These are phyloP conservation scores for Raffaelea deltoideospora DNA, from an alignment of 2,329 filamentous ascomycete species.

Conservation along the genomic window DNA sequence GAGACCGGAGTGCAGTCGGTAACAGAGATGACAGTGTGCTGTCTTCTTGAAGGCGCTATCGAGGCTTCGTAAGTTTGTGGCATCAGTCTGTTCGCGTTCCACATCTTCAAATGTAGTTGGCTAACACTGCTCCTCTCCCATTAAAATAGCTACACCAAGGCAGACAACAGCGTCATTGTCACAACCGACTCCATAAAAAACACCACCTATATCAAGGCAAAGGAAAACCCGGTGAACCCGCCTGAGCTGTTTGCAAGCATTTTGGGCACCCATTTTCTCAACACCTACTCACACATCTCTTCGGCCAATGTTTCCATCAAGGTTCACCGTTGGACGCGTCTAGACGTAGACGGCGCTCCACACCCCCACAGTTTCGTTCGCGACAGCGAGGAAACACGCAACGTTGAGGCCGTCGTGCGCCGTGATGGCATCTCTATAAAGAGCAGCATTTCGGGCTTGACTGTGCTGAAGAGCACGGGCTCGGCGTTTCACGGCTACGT, in stretches of 20 bases:
- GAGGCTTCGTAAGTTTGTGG: slow-evolving; percentile 51
- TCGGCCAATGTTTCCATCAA: slow-evolving; percentile 67
- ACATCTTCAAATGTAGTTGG: not conserved
- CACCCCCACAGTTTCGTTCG: slow-evolving; percentile 93
- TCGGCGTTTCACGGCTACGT: slow-evolving; percentile 94
- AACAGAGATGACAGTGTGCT: slow-evolving; percentile 88
- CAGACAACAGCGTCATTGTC: slow-evolving; percentile 89
- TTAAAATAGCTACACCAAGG: slow-evolving; percentile 87
- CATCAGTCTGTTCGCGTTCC: slow-evolving; percentile 7
- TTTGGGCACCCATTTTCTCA: slow-evolving; percentile 76
- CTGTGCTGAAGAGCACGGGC: slow-evolving; percentile 91
- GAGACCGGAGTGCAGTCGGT: slow-evolving; percentile 68
- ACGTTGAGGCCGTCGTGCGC: slow-evolving; percentile 57
- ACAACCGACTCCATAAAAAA: slow-evolving; percentile 98
- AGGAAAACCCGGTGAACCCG: slow-evolving; percentile 80
- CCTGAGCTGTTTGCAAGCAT: slow-evolving; percentile 83
- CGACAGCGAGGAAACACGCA: slow-evolving; percentile 76
- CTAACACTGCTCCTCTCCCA: no score
- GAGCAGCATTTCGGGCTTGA: slow-evolving; percentile 65
- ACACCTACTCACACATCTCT: slow-evolving; percentile 78
- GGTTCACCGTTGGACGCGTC: slow-evolving; percentile 83
- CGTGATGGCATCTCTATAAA: slow-evolving; percentile 60
- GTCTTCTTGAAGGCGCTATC: slow-evolving; percentile 84
- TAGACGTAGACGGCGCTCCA: slow-evolving; percentile 71
- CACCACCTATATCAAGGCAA: slow-evolving; percentile 87